Conservation (phyloP, 2,329 filamentous ascomycete species). For the Neonectria punicea region DNA sequence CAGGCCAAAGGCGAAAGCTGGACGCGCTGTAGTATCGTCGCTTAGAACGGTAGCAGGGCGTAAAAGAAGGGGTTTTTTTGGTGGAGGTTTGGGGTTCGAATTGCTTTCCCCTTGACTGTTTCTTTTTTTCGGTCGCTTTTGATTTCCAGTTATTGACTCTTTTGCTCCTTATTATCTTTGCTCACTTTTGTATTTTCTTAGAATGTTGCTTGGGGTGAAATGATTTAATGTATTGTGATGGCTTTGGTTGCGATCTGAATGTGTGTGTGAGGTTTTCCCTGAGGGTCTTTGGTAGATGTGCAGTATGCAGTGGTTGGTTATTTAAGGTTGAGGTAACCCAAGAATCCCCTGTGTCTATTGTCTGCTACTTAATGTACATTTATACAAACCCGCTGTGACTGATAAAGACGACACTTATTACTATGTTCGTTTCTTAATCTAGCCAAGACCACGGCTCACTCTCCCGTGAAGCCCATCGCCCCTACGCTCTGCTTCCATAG, state of each 20-base stretch:
- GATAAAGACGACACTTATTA: neutral
- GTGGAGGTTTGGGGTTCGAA: conserved; percentile 7
- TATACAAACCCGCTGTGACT: neutral
- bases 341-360: neutral
- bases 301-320: neutral
- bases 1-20: conserved; percentile 39
- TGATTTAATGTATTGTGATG: neutral
- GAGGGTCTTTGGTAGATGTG: neutral
- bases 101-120: neutral
- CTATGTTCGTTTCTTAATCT: neutral
- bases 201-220: neutral
- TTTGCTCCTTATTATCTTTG: neutral
- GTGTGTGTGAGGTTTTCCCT: neutral
- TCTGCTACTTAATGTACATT: neutral
- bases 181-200: neutral
- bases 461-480: neutral
- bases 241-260: too few relatives aligned
- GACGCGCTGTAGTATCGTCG: conserved; percentile 36
- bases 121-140: neutral
- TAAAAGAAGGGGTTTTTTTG: conserved; percentile 3
- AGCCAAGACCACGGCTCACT: neutral
- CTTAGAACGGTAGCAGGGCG: conserved; percentile 39
- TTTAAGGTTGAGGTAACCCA: neutral
- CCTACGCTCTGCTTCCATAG: conserved; percentile 72
- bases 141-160: neutral